A percentile compares a stretch with the other conserved stretches of the same genome.
Conservation (phyloP, 805 yeast species). For the Lipomyces sp. region DNA sequence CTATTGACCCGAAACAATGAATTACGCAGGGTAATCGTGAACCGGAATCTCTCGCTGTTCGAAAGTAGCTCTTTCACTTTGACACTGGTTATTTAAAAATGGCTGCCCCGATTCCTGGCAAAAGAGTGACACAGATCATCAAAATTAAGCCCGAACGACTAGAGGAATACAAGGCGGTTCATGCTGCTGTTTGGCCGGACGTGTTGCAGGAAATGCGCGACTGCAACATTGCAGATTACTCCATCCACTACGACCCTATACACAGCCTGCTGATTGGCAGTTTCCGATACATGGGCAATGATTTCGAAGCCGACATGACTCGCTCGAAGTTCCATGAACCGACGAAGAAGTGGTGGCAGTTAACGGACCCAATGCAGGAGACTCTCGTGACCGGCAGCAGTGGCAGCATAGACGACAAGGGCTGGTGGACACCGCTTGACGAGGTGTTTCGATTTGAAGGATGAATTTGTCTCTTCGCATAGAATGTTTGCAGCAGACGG, state of each 20-base stretch:
- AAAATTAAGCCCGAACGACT: conserved; percentile 41
- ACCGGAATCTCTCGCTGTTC: no score
- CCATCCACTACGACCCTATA: conserved; percentile 40
- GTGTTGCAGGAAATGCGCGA: conserved; percentile 39
- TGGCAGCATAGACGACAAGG: conserved; percentile 41
- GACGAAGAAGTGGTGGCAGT: conserved; percentile 44
- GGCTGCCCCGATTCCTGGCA: no score
- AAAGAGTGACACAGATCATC: conserved; percentile 43
- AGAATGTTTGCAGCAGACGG: no score
- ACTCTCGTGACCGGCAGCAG: conserved; percentile 40
- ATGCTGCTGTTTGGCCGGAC: conserved; percentile 36
- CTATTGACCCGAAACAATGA: no score
- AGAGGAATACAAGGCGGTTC: conserved; percentile 42
- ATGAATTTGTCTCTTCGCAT: conserved; percentile 2
- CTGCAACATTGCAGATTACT: conserved; percentile 44
- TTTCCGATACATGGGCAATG: conserved; percentile 42
- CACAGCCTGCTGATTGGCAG: conserved; percentile 40
- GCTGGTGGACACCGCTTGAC: conserved; percentile 43
- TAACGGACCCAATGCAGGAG: conserved; percentile 44
- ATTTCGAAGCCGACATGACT: conserved; percentile 41
- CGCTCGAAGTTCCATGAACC: conserved; percentile 39
- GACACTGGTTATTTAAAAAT: no score
- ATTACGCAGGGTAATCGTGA: no score
- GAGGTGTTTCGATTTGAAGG: conserved; percentile 44
- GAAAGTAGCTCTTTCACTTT: no score